Conservation (phyloP, 331 rosid genomes). For the Malus hybrid region DNA sequence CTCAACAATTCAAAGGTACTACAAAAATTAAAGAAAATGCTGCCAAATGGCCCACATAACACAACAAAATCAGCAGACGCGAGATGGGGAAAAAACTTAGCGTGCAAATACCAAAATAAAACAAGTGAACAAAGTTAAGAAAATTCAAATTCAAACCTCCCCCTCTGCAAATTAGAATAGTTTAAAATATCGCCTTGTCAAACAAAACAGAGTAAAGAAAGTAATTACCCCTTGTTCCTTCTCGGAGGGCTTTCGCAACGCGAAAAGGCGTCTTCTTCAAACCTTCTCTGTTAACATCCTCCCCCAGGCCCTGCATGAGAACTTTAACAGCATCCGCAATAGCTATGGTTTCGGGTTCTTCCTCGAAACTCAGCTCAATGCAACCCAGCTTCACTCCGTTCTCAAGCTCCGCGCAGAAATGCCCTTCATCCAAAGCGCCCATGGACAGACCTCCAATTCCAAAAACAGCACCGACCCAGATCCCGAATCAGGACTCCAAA, state of each 20-base stretch:
- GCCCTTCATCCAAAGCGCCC: slow-evolving; percentile 77
- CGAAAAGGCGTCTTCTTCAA: slow-evolving; percentile 79
- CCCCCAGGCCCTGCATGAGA: slow-evolving; percentile 75
- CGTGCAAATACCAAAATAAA: background rate
- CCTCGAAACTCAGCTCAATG: slow-evolving; percentile 32
- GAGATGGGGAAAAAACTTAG: background rate
- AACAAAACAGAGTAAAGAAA: background rate
- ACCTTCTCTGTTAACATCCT: slow-evolving; percentile 84
- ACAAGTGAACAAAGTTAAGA: background rate
- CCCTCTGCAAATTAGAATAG: background rate
- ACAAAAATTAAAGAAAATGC: background rate
- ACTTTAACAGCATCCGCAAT: slow-evolving; percentile 78
- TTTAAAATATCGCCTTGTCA: background rate
- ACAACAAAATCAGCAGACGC: background rate
- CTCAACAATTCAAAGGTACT: background rate
- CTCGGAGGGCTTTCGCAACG: slow-evolving; percentile 89
- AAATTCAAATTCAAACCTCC: too few species aligned
- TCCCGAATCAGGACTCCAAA: background rate
- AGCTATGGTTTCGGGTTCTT: slow-evolving; percentile 41
- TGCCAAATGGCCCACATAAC: background rate
- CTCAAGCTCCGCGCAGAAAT: slow-evolving; percentile 50
- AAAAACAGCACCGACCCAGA: slow-evolving; percentile 12
- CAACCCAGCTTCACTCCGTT: slow-evolving; percentile 40
- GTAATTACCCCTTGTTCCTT: slow-evolving; percentile 80
- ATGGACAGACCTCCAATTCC: slow-evolving; percentile 31